Evolutionary conservation across 139 green algal genomes (phyloP).

Genomic region (Picochlorum sp.): DNA sequence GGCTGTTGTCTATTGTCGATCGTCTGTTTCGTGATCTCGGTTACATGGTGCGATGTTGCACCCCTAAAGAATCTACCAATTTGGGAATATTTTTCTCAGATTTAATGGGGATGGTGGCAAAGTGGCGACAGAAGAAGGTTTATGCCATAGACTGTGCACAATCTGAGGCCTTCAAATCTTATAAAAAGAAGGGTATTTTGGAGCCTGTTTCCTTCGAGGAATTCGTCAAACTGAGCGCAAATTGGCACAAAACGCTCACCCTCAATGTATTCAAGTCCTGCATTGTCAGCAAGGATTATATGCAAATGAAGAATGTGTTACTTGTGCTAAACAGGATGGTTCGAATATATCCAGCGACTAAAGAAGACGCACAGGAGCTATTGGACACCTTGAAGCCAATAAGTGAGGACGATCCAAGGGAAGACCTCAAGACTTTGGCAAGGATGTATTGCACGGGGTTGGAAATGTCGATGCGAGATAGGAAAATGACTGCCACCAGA

Average conservation of each 20-base stretch:
- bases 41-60: conserved; percentile 37
- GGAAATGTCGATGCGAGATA: conserved; percentile 17
- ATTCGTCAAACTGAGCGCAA: conserved; percentile 12
- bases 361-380: conserved; percentile 2
- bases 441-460: conserved; percentile 33
- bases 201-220: conserved; percentile 12
- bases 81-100: conserved; percentile 52
- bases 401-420: conserved; percentile 25
- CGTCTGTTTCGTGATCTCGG: conserved; percentile 20
- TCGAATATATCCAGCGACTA: conserved; percentile 1
- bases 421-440: conserved; percentile 37
- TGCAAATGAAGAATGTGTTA: conserved; percentile 42
- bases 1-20: conserved; percentile 30
- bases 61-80: conserved; percentile 44
- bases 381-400: neutral
- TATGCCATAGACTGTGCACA: conserved; percentile 25
- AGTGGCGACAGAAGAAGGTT: conserved; percentile 22
- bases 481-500: conserved; percentile 13
- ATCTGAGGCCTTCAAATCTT: conserved; percentile 9
- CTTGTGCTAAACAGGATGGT: conserved; percentile 34
- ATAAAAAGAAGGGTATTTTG: neutral
- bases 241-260: conserved; percentile 24
- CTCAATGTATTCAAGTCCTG: conserved; percentile 18
- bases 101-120: conserved; percentile 24
- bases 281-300: conserved; percentile 32